Evolutionary conservation across 2,329 filamentous ascomycete genomes (phyloP), one percentile per base, ranked within the genome.

Genomic region (Diatrype stigma): DNA sequence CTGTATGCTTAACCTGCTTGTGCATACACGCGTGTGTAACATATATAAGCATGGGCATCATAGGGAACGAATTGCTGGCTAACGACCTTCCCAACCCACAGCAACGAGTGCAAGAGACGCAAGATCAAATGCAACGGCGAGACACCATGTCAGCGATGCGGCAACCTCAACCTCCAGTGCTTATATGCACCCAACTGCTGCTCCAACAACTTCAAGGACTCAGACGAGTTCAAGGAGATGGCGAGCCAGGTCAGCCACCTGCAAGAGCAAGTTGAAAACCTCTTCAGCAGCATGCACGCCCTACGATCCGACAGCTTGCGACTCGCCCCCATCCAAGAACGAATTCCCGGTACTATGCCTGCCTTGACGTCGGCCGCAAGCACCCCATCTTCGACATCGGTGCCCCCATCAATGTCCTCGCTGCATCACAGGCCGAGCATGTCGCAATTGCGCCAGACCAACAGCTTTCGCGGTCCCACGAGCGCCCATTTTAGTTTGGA

Each of bases 141-240:
- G 59, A 80, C 78, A 1, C 81, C 84, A 1, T 89, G 86, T 57
- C 78, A 83, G 53, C 76, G 86, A 51, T 89, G 86, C 60, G 81
- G 84, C 59, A 85, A 86, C 59, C 82, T 88, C 66, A 84, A 82
- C 59, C 74, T 87, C 17, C 69, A 78, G 55, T 88, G 85, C 62
- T 72, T 85, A 42, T 88, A 87, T 69, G 77, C 84, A 6, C 79
- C 82, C 14, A 85, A 85, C 62, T 85, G 84, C 66, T 85, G 82
- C 65, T 73, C 81, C 55, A 92, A 83, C 73, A 90, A 82, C 68
- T 91, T 96, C 78, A 94, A 93, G 69, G 92, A 96, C 63, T 91
- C 90, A 45, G 89, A 95, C 10, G 92, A 96, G 67, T 96, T 91
- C 75, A 89, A 85, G 63, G 80, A 85, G 35, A 90, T 96, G 84